Evolutionary conservation across 345 rosid genomes (phyloP), one percentile per base, ranked within the genome.

Genomic region (Salix brachista): DNA sequence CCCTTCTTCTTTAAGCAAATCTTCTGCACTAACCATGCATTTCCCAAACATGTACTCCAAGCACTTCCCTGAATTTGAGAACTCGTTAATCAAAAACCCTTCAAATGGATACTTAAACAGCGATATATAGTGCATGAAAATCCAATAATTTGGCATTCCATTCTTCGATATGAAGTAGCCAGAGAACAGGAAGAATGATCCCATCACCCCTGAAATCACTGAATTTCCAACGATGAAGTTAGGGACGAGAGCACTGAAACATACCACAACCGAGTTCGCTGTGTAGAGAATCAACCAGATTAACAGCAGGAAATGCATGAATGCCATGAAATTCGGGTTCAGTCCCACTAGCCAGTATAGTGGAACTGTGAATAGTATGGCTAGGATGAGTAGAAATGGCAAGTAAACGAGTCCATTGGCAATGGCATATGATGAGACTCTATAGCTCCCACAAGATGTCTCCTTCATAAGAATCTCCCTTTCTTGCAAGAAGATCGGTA

Each of bases 201-300:
- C 99, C 98, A 96, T 93, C 54, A 93, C 99, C 8, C 99, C 97
- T 0, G 98, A 91, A 34, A 95, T 91, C 73, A 95, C 89, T 0
- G 99, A 93, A 75, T 91, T 95, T 8, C 98, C 99, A 8, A 89
- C 89, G 0, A 95, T 93, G 96, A 95, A 93, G 50, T 91, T 92
- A 1, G 99, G 99, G 21, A 89, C 99, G 36, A 95, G 80, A 42
- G 99, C 96, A 70, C 97, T 93, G 84, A 91, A 89, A 78, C 99
- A 95, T 61, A 91, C 94, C 78, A 95, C 99, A 26, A 95, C 97
- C 0, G 99, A 96, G 70, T 96, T 93, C 21, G 99, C 99, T 2
- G 98, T 93, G 87, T 91, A 92, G 42, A 96, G 96, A 75, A 96
- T 88, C 82, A 96, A 79, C 98, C 99, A 96, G n/a, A 96, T 93